These are phyloP conservation scores for Hypoxylon fuscum DNA, from an alignment of 495 filamentous ascomycete genomes.

Conservation along the genomic window DNA sequence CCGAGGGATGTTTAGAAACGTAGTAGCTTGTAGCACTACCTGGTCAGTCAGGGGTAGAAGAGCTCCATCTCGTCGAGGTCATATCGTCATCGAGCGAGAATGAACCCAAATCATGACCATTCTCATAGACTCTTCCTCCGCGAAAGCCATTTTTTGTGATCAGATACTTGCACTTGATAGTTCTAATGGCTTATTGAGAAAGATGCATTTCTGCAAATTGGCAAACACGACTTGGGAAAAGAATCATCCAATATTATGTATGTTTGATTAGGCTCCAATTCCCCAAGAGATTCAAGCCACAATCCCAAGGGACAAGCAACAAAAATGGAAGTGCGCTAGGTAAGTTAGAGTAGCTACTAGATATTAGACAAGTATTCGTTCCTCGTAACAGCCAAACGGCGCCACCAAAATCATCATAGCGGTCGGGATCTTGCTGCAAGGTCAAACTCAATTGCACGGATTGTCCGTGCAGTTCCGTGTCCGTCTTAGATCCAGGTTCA, in stretches of 20 bases:
- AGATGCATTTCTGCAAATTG: background rate
- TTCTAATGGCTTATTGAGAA: no score
- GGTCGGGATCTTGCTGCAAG: conserved; percentile 24
- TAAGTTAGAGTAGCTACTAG: conserved; percentile 17
- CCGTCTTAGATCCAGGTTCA: background rate
- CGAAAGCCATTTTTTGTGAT: no score
- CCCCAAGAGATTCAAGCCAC: conserved; percentile 1
- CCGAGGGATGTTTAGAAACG: background rate
- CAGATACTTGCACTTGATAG: no score
- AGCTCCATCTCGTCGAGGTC: background rate
- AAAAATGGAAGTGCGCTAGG: conserved; percentile 13
- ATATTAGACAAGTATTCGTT: background rate
- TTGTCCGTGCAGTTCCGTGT: conserved; percentile 10
- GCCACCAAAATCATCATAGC: conserved; percentile 35
- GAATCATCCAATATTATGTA: background rate
- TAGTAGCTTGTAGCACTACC: conserved; percentile 1
- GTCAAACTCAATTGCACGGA: conserved; percentile 37
- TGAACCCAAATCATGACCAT: no score
- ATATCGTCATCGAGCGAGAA: background rate
- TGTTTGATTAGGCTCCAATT: conserved; percentile 1
- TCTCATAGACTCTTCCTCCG: no score
- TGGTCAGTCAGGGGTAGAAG: background rate
- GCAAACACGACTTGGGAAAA: background rate
- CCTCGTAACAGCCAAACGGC: conserved; percentile 22
- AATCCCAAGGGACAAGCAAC: background rate